Evolutionary conservation across 306 rosid genomes (phyloP), one percentile per base, ranked within the genome.

Genomic region (Boehmeria nivea): DNA sequence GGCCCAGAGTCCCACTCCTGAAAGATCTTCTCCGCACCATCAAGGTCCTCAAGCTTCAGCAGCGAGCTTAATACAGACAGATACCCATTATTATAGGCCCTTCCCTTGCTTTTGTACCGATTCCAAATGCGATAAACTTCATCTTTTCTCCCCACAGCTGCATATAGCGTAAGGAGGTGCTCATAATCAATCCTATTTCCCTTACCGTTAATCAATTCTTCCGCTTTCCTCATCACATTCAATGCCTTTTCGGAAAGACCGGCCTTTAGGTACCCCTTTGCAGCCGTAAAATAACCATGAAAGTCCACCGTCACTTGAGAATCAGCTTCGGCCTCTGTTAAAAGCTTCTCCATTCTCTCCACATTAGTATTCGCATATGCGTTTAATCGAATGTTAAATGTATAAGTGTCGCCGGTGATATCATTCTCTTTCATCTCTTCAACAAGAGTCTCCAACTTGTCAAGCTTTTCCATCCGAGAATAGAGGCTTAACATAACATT

Each of bases 111-210:
- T 53, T 51, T 59, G 74, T 65, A 71, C 63, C 57, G 53, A 58
- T 67, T 51, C 95, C 91, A 86, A 44, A 83, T 72, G 26, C 91
- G 76, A 72, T 73, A 74, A 51, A 86, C 86, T 45, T 78, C 91
- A 1, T 76, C 82, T 70, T 68, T 78, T 22, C 67, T 73, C 40
- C 85, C 88, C 11, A 73, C 44, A 17, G 67, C 56, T 31, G 84
- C 57, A 43, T 86, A 69, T 33, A 64, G 58, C 45, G 76, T 66
- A 31, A 62, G 70, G 58, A 82, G 62, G 40, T 53, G 72, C 72
- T 76, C 79, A 45, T 67, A 81, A 28, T 82, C 81, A 65, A 24
- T 11, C 20, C 72, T 60, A 55, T 50, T 39, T 62, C 1, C 28
- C 23, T 12, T 38, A 39, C 3, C 22, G 8, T 24, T 40, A 46